Evolutionary conservation across 1,284 basidiomycete genomes (phyloP).

Genomic region (Trichosporon sp.): DNA sequence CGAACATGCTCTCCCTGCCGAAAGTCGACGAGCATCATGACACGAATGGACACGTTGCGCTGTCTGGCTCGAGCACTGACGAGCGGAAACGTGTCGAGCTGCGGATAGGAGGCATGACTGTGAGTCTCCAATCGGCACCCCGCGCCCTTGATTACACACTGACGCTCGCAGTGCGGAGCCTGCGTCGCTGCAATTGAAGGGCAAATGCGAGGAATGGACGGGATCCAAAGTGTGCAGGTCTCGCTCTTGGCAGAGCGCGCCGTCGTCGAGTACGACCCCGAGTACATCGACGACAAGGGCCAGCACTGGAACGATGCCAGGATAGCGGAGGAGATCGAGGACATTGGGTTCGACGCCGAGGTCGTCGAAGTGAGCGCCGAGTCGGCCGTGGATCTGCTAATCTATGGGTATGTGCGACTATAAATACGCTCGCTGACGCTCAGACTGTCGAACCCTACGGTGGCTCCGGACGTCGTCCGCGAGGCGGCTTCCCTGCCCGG

Average conservation of each 20-base stretch:
- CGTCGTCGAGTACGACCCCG: constrained; percentile 78
- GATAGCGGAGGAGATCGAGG: constrained; percentile 59
- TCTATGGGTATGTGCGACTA: constrained; percentile 39
- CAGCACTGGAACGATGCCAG: constrained; percentile 67
- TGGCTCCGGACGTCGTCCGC: constrained; percentile 26
- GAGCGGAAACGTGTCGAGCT: constrained; percentile 40
- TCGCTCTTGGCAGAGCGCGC: constrained; percentile 91
- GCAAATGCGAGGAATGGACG: constrained; percentile 74
- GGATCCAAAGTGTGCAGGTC: constrained; percentile 82
- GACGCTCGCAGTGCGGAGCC: constrained; percentile 45
- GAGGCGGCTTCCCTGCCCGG: constrained; percentile 59
- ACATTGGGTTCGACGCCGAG: constrained; percentile 47
- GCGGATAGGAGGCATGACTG: constrained; percentile 47
- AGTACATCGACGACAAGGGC: constrained; percentile 34
- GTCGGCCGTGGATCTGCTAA: constrained; percentile 37
- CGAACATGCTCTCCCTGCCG: constrained; percentile 9
- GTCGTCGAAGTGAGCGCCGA: constrained; percentile 43
- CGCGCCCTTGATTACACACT: neutral
- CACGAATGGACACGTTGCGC: constrained; percentile 14
- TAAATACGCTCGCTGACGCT: neutral
- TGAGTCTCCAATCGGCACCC: constrained; percentile 18
- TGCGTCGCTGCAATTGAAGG: constrained; percentile 74
- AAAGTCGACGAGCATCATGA: constrained; percentile 14
- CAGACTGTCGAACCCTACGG: constrained; percentile 20
- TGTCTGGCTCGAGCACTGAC: constrained; percentile 5